A percentile compares a stretch with the other conserved stretches of the same genome.
phyloP scores from a whole-genome alignment of 768 basidiomycete species.

The Thelephora aurantiotincta region DNA sequence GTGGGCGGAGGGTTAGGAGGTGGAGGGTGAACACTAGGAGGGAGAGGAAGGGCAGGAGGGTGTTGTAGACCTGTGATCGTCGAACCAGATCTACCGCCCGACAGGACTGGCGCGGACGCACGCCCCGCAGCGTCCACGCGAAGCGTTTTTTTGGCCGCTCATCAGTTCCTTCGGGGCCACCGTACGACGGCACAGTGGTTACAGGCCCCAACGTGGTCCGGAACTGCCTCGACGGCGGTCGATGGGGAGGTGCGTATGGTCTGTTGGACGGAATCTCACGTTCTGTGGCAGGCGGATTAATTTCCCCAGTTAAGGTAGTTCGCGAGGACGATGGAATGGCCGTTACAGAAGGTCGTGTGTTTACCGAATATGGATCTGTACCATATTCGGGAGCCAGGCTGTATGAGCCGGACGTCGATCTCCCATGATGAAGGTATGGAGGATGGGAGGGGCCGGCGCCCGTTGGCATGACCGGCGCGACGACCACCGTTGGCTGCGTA shows the following conservation, averaged over 20 bases:
- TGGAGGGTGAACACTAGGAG: neutral
- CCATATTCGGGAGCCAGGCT: neutral
- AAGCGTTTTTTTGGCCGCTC: conserved; percentile 57
- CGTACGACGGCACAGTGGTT: conserved; percentile 26
- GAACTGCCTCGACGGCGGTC: too few relatives aligned
- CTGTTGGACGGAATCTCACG: conserved; percentile 4
- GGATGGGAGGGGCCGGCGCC: conserved; percentile 2
- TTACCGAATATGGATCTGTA: neutral
- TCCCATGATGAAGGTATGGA: conserved; percentile 1
- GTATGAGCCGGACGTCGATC: conserved; percentile 1
- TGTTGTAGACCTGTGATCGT: neutral
- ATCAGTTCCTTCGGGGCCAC: conserved; percentile 9
- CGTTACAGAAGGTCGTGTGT: neutral
- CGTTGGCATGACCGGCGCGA: conserved; percentile 1
- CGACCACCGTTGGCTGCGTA: neutral
- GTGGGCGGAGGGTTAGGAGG: neutral
- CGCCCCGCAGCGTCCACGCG: conserved; percentile 76
- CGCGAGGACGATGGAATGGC: neutral
- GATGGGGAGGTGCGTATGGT: conserved; percentile 11
- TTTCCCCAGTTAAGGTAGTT: neutral
- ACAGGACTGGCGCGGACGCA: conserved; percentile 49
- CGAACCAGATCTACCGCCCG: conserved; percentile 3
- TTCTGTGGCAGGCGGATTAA: neutral
- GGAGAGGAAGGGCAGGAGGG: neutral
- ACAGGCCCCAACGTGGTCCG: conserved; percentile 24